A percentile compares a stretch with the other conserved stretches of the same genome.
Evolutionary conservation across 768 basidiomycete species (phyloP).

Genomic region (Leucocoprinus sp.): DNA sequence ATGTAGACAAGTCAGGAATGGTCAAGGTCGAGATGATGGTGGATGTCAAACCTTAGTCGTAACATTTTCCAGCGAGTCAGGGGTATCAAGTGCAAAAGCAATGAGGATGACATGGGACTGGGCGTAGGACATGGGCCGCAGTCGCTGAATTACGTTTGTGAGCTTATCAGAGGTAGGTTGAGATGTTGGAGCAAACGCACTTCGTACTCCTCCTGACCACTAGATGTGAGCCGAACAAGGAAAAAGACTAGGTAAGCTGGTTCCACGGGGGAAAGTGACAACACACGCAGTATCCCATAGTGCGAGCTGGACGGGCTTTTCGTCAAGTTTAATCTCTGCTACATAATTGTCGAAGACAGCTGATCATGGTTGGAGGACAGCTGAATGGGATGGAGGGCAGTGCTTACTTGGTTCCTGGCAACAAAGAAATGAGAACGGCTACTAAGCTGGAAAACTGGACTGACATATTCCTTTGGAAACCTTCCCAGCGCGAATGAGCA

Average conservation of each 20-base stretch:
- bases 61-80: conserved; percentile 95
- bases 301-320: conserved; percentile 94
- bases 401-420: conserved; percentile 52
- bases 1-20: conserved; percentile 6
- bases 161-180: conserved; percentile 4
- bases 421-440: conserved; percentile 6
- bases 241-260: conserved; percentile 11
- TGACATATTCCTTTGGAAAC: conserved; percentile 92
- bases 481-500: conserved; percentile 91
- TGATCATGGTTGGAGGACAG: conserved; percentile 24
- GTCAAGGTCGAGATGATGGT: neutral
- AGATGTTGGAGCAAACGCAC: conserved; percentile 26
- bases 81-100: conserved; percentile 92
- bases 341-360: conserved; percentile 99
- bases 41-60: conserved; percentile 62
- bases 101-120: conserved; percentile 99
- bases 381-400: conserved; percentile 14
- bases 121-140: conserved; percentile 95
- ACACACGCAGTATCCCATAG: conserved; percentile 99
- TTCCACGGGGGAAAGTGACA: conserved; percentile 7
- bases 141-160: conserved; percentile 41
- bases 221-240: conserved; percentile 23
- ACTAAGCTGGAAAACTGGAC: conserved; percentile 23
- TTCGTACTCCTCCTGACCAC: conserved; percentile 99
- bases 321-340: conserved; percentile 95